A percentile compares a stretch with the other conserved stretches of the same genome.
Evolutionary conservation across 2,329 filamentous ascomycete species (phyloP).

Genomic region (Aphanoascus verrucosus): DNA sequence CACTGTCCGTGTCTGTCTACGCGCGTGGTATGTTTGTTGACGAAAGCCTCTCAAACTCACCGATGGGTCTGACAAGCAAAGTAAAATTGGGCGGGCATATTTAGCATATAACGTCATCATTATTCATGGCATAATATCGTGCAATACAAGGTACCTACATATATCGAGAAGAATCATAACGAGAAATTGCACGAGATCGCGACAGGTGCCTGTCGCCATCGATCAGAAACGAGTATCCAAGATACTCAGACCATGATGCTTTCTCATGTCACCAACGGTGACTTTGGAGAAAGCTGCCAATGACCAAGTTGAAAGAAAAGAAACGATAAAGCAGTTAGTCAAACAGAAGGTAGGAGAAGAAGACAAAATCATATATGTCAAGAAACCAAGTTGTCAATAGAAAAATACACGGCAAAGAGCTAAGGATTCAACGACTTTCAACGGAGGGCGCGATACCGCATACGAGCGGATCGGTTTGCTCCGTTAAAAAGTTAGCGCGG

Average conservation of each 20-base stretch:
- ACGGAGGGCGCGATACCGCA: constrained; percentile 2
- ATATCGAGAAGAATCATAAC: background rate
- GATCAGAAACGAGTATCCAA: background rate
- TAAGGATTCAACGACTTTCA: background rate
- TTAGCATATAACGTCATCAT: constrained; percentile 14
- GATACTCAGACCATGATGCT: background rate
- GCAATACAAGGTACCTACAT: background rate
- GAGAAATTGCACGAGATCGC: background rate
- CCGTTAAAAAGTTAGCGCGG: constrained; percentile 2
- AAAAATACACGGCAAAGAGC: background rate
- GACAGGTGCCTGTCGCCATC: background rate
- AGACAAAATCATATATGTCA: background rate
- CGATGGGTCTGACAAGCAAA: background rate
- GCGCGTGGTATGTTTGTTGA: background rate
- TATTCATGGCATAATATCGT: background rate
- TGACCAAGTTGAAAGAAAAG: background rate
- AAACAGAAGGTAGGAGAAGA: background rate
- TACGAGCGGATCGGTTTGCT: background rate
- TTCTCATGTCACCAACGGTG: background rate
- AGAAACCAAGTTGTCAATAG: background rate
- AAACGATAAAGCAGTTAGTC: background rate
- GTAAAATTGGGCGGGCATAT: background rate
- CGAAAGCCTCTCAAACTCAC: background rate
- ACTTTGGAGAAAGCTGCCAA: background rate
- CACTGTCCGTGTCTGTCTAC: background rate